phyloP scores from a whole-genome alignment of 768 basidiomycete species.

The Suillus cothurnatus region DNA sequence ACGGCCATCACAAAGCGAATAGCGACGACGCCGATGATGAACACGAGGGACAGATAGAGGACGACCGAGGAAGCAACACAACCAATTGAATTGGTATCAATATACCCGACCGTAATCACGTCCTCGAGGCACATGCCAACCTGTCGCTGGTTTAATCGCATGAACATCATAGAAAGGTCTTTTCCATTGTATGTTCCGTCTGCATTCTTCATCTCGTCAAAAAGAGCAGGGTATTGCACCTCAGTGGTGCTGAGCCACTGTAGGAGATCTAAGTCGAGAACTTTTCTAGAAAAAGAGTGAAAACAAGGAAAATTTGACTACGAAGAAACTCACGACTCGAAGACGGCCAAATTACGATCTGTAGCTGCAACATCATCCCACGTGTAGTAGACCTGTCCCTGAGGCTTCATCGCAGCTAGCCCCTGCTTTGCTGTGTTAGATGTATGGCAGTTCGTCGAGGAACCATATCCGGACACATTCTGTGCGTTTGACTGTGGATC shows the following conservation, averaged over 20 bases:
- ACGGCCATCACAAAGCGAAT: conserved; percentile 98
- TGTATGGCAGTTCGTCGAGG: conserved; percentile 72
- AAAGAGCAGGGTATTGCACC: conserved; percentile 81
- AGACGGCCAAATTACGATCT: conserved; percentile 86
- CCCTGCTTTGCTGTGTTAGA: conserved; percentile 50
- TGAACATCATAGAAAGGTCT: conserved; percentile 86
- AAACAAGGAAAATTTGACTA: conserved; percentile 11
- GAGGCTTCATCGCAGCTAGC: conserved; percentile 51
- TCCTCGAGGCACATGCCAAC: conserved; percentile 86
- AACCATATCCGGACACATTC: conserved; percentile 72
- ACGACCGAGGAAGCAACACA: conserved; percentile 96
- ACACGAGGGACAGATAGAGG: conserved; percentile 91
- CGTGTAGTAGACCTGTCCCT: conserved; percentile 91
- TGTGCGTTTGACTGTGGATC: conserved; percentile 66
- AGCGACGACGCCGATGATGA: conserved; percentile 95
- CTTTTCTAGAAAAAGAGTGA: conserved; percentile 49
- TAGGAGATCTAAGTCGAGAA: conserved; percentile 88
- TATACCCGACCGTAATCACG: conserved; percentile 85
- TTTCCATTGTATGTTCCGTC: conserved; percentile 77
- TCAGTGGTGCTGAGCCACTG: conserved; percentile 81
- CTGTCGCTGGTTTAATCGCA: conserved; percentile 67
- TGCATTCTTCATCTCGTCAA: conserved; percentile 70
- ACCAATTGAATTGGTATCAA: conserved; percentile 93
- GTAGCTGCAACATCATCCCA: conserved; percentile 82
- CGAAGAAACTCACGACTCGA: conserved; percentile 72